A percentile compares a stretch with the other conserved stretches of the same genome.
Evolutionary conservation across 1,284 basidiomycete species (phyloP).

Genomic region (Leccinum solheimii): DNA sequence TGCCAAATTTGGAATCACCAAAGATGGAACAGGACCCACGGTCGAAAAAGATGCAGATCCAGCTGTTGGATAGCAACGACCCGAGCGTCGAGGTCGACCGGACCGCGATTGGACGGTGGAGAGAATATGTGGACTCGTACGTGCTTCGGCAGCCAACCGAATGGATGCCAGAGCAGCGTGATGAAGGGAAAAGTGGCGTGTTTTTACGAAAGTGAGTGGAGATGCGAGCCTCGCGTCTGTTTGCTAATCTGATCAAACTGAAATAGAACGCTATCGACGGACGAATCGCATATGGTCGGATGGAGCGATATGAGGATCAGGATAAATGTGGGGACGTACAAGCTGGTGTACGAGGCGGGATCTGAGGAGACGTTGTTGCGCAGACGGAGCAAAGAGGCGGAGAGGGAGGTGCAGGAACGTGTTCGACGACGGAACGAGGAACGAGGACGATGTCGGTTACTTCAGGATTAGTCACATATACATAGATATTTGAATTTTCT

Average conservation of each 20-base stretch:
- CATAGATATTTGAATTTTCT: slow-evolving; percentile 3
- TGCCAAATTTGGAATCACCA: background rate
- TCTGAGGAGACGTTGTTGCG: slow-evolving; percentile 55
- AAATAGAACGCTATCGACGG: slow-evolving; percentile 40
- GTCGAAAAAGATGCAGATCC: slow-evolving; percentile 67
- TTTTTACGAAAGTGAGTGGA: slow-evolving; percentile 49
- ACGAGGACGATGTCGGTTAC: slow-evolving; percentile 45
- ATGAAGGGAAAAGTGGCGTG: slow-evolving; percentile 42
- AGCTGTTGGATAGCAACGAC: slow-evolving; percentile 80
- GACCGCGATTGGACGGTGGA: slow-evolving; percentile 62
- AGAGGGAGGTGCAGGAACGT: slow-evolving; percentile 42
- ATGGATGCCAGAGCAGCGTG: slow-evolving; percentile 54
- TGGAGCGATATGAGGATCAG: slow-evolving; percentile 56
- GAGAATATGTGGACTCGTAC: slow-evolving; percentile 87
- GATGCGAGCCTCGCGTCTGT: background rate
- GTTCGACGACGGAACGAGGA: slow-evolving; percentile 54
- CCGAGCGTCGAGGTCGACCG: slow-evolving; percentile 64
- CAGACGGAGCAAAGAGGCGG: slow-evolving; percentile 38
- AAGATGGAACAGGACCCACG: slow-evolving; percentile 53
- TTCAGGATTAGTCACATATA: slow-evolving; percentile 15
- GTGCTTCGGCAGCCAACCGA: slow-evolving; percentile 72
- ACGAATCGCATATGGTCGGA: slow-evolving; percentile 25
- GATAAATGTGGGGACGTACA: slow-evolving; percentile 67
- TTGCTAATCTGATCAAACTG: slow-evolving; percentile 29
- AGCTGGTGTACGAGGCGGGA: slow-evolving; percentile 71